phyloP scores from a whole-genome alignment of 1,284 basidiomycete species.

The Puccinia coronata region DNA sequence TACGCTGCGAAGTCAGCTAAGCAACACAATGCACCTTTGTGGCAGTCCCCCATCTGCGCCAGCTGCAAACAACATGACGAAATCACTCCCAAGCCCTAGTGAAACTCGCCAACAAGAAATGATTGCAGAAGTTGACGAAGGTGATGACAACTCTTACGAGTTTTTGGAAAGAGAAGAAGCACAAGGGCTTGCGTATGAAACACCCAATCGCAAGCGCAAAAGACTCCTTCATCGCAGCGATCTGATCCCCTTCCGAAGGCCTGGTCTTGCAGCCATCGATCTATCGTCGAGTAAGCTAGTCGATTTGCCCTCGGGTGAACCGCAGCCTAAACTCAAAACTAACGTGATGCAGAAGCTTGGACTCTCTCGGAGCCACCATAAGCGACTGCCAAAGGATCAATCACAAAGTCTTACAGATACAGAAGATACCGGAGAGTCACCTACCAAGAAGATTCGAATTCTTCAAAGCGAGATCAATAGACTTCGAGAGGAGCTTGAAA shows the following conservation, averaged over 20 bases:
- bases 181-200: slow-evolving; percentile 1
- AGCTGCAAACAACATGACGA: background rate
- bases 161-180: slow-evolving; percentile 38
- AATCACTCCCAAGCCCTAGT: slow-evolving; percentile 17
- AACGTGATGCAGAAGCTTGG: slow-evolving; percentile 48
- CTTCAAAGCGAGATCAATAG: slow-evolving; percentile 33
- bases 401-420: background rate
- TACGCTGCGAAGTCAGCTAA: slow-evolving; percentile 18
- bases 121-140: slow-evolving; percentile 33
- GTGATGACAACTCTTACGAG: slow-evolving; percentile 36
- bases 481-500: slow-evolving; percentile 39
- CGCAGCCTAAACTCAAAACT: slow-evolving; percentile 28
- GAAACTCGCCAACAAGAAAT: slow-evolving; percentile 4
- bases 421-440: slow-evolving; percentile 18
- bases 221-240: slow-evolving; percentile 25
- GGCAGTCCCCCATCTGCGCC: background rate
- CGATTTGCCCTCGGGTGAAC: background rate
- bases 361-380: slow-evolving; percentile 1
- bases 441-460: slow-evolving; percentile 45
- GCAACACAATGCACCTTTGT: slow-evolving; percentile 10
- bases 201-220: slow-evolving; percentile 34
- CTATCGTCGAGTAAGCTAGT: background rate
- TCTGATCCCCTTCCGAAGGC: slow-evolving; percentile 16
- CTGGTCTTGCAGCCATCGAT: slow-evolving; percentile 28
- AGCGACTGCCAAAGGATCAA: background rate